A percentile compares a stretch with the other conserved stretches of the same genome.
Evolutionary conservation across 108 stramenopile genomes (phyloP).

Genomic region (Conticribra weissflogii): DNA sequence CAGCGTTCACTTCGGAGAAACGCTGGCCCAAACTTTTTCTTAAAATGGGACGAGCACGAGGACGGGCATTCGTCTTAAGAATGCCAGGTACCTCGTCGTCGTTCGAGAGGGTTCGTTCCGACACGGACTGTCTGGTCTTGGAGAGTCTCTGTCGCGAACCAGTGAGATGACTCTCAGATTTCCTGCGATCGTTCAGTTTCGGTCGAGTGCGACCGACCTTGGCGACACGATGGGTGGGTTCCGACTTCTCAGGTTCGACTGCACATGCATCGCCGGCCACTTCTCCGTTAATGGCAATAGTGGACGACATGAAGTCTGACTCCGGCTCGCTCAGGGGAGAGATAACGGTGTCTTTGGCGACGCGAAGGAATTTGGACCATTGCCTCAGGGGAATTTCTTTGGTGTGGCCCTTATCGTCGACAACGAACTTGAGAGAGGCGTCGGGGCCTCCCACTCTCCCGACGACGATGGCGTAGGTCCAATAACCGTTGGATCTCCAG

Average conservation of each 20-base stretch:
- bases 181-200: slow-evolving; percentile 7
- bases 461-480: slow-evolving; percentile 12
- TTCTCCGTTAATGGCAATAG: slow-evolving; percentile 5
- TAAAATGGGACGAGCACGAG: too few species aligned
- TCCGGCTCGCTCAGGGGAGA: neutral
- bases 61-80: too few species aligned
- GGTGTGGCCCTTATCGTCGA: slow-evolving; percentile 11
- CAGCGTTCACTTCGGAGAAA: too few species aligned
- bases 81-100: too few species aligned
- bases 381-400: slow-evolving; percentile 14
- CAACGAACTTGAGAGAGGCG: slow-evolving; percentile 5
- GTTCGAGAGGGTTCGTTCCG: too few species aligned
- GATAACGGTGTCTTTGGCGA: neutral
- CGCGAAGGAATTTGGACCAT: slow-evolving; percentile 9
- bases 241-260: neutral
- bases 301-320: neutral
- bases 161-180: slow-evolving; percentile 2
- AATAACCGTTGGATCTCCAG: slow-evolving; percentile 6
- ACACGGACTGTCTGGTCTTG: neutral
- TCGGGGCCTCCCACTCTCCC: neutral
- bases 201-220: neutral
- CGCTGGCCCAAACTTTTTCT: too few species aligned
- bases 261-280: neutral
- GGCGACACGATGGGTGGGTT: neutral
- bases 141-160: neutral